Evolutionary conservation across 345 rosid species (phyloP), one percentile per base, ranked within the genome.

Genomic region (Sonneratia caseolaris): DNA sequence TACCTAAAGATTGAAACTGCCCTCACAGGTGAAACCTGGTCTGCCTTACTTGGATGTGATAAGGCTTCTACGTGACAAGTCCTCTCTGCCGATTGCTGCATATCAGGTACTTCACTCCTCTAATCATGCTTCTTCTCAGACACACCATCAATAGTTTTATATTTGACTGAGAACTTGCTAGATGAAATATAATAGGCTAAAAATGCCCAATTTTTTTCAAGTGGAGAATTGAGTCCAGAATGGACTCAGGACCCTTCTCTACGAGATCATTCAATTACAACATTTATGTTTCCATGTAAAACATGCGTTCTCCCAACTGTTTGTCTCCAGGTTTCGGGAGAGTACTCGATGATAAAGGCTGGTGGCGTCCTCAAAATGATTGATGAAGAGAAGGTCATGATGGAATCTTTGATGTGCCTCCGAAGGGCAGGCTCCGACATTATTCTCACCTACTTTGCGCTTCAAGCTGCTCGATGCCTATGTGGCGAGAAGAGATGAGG

Each of bases 41-140:
- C 95, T 94, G 22, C 99, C 99, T 48, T 94, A 94, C 81, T 81
- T 94, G 85, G 99, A 94, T 78, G 86, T 94, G 71, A 90, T 94
- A 59, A 84, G 96, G 79, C 97, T 91, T 78, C 90, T 94, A 32
- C 86, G 92, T 69, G 90, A 94, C 62, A 82, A 86, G 51, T 88
- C 91, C 76, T 81, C 92, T 47, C 74, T 94, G 77, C 98, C 98
- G 2, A 87, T 91, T 72, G 98, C 97, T 73, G 97, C 97, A 18
- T 92, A 94, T 78, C 98, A 94, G 89, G 98, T 92, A 79, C 27
- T 66, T 78, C 19, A 40, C 74, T 27, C 32, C 32, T 27, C 15
- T n/a, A 24, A 2, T 9, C 15, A 32, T 61, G 65, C 36, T 61
- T 61, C 37, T 7, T 22, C 35, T 8, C 27, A 61, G 65, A 32